Evolutionary conservation across 805 yeast species (phyloP).

Genomic region (Ascoidea asiatica): DNA sequence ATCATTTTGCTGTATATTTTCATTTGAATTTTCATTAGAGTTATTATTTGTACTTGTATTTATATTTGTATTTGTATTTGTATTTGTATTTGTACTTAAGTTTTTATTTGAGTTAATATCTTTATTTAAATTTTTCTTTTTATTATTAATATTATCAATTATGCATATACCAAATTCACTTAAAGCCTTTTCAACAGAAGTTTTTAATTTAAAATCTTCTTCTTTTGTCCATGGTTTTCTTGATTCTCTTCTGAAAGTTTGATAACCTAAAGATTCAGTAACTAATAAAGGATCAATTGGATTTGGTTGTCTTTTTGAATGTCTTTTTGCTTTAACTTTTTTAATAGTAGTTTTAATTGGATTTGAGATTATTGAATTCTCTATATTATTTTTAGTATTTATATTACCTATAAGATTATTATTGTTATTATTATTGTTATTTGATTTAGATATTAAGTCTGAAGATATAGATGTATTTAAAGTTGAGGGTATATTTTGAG

Average conservation of each 20-base stretch:
- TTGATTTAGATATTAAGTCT: no score
- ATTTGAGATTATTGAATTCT: background rate
- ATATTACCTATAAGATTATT: no score
- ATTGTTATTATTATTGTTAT: no score
- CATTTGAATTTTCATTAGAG: background rate
- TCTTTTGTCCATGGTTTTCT: conserved; percentile 64
- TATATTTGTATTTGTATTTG: no score
- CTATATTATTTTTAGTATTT: background rate
- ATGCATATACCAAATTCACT: conserved; percentile 15
- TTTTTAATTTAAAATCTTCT: conserved; percentile 49
- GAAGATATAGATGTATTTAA: no score
- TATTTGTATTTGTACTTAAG: conserved; percentile 12
- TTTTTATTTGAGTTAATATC: conserved; percentile 10
- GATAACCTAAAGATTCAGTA: conserved; percentile 62
- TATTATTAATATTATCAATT: background rate
- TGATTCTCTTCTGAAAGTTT: conserved; percentile 49
- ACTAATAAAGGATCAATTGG: conserved; percentile 30
- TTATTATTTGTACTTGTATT: background rate
- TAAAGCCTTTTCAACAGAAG: conserved; percentile 25
- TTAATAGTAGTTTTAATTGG: background rate
- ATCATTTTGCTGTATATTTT: no score
- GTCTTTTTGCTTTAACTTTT: background rate
- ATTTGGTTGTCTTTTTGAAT: conserved; percentile 8
- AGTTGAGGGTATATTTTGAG: no score
- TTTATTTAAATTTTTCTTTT: background rate